These are phyloP conservation scores for Phaeosphaeria sp. DNA, from an alignment of 2,329 filamentous ascomycete genomes.

Conservation along the genomic window DNA sequence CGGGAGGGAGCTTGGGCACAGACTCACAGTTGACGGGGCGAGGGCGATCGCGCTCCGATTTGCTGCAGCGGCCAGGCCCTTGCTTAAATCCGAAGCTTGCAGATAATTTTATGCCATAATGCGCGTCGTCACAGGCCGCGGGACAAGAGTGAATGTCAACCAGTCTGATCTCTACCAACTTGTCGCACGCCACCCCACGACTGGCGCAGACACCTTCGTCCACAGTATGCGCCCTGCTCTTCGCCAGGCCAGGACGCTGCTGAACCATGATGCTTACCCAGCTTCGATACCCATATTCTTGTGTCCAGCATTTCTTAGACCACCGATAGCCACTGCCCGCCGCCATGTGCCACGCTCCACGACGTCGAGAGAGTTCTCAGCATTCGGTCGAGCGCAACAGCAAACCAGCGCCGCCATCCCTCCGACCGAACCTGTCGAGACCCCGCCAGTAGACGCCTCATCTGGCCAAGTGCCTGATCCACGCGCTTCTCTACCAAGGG, in stretches of 20 bases:
- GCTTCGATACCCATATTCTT: conserved; percentile 41
- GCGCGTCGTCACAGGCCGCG: conserved; percentile 13
- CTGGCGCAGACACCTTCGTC: not conserved
- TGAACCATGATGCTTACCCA: conserved; percentile 29
- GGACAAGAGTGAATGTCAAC: not conserved
- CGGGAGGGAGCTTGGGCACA: not conserved
- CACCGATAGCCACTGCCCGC: conserved; percentile 13
- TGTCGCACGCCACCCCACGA: not conserved
- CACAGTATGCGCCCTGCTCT: conserved; percentile 43
- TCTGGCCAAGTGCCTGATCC: conserved; percentile 7
- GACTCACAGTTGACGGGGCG: conserved; percentile 5
- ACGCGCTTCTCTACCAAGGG: conserved; percentile 50
- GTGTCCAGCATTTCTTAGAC: conserved; percentile 41
- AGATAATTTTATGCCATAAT: conserved; percentile 25
- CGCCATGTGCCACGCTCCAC: conserved; percentile 9
- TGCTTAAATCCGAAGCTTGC: conserved; percentile 19
- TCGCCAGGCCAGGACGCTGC: conserved; percentile 33
- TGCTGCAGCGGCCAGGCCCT: conserved; percentile 14
- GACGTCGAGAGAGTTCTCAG: conserved; percentile 31
- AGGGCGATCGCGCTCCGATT: conserved; percentile 21
- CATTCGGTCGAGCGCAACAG: conserved; percentile 24
- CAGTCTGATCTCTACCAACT: too few relatives aligned
- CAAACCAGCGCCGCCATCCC: conserved; percentile 14
- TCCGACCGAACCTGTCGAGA: conserved; percentile 8
- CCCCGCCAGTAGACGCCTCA: not conserved